phyloP scores from a whole-genome alignment of 2,329 filamentous ascomycete species.

The Didymella keratinophila region DNA sequence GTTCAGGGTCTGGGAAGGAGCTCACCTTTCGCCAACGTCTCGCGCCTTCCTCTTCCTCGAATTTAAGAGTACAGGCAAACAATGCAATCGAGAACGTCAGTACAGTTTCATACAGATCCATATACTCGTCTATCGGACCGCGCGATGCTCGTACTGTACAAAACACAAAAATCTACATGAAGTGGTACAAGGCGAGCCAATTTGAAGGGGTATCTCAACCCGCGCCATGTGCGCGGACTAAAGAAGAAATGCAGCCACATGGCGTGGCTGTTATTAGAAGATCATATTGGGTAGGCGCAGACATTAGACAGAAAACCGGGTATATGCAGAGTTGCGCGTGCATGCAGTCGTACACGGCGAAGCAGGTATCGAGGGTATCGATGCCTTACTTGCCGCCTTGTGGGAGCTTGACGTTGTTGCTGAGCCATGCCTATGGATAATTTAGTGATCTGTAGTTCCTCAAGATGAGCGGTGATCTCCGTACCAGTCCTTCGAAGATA shows the following conservation, averaged over 20 bases:
- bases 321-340: conserved; percentile 49
- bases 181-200: conserved; percentile 23
- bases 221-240: conserved; percentile 17
- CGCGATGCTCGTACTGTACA: conserved; percentile 22
- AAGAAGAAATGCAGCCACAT: conserved; percentile 18
- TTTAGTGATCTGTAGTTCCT: conserved; percentile 12
- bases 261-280: conserved; percentile 35
- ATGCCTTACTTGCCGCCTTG: conserved; percentile 45
- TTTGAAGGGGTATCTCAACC: conserved; percentile 27
- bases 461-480: not conserved
- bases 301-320: conserved; percentile 43
- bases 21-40: not conserved
- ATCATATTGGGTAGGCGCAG: conserved; percentile 27
- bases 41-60: not conserved
- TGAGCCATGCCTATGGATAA: conserved; percentile 54
- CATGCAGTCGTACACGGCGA: conserved; percentile 47
- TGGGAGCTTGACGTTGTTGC: conserved; percentile 59
- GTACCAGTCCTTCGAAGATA: conserved; percentile 61
- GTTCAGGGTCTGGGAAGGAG: not conserved
- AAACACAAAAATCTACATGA: conserved; percentile 20
- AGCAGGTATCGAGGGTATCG: conserved; percentile 10
- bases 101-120: conserved; percentile 31
- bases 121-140: conserved; percentile 31
- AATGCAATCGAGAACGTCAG: not conserved
- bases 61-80: not conserved